phyloP scores from a whole-genome alignment of 169 alveolate genomes.

The Plasmodium vivax region DNA sequence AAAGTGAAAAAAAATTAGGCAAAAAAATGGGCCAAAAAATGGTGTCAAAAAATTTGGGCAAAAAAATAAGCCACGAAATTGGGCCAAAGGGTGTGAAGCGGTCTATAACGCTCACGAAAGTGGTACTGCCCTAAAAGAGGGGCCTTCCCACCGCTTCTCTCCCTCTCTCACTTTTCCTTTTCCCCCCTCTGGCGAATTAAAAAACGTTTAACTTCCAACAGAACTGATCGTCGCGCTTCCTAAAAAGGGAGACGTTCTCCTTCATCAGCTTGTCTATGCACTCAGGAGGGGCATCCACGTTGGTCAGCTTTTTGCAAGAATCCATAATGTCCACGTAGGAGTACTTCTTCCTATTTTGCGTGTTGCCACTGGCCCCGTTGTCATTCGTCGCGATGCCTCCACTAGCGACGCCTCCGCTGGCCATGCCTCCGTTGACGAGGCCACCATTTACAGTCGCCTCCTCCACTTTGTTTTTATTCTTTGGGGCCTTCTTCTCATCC shows the following conservation, averaged over 20 bases:
- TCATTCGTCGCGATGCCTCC: neutral
- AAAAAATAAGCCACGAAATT: neutral
- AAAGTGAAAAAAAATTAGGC: neutral
- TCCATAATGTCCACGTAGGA: slow-evolving; percentile 73
- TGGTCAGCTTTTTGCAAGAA: slow-evolving; percentile 65
- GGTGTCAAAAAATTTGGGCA: neutral
- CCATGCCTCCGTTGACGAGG: neutral
- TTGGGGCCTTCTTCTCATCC: slow-evolving; percentile 19
- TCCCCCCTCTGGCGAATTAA: neutral
- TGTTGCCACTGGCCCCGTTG: neutral
- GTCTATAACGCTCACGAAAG: neutral
- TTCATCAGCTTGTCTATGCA: slow-evolving; percentile 71
- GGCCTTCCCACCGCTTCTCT: neutral
- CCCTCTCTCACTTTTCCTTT: neutral
- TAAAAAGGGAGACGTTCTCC: slow-evolving; percentile 72
- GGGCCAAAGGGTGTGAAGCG: neutral
- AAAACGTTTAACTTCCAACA: slow-evolving; percentile 72
- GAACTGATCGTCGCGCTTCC: slow-evolving; percentile 69
- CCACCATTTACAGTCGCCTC: neutral
- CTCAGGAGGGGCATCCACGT: slow-evolving; percentile 70
- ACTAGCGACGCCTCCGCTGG: neutral
- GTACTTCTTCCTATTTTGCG: slow-evolving; percentile 53
- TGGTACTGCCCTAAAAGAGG: neutral
- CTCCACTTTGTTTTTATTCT: slow-evolving; percentile 25
- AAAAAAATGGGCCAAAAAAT: neutral